Percentiles rank a stretch among this genome's conserved stretches.
Conservation (phyloP, 768 basidiomycete genomes). For the Gyrodon lividus region DNA sequence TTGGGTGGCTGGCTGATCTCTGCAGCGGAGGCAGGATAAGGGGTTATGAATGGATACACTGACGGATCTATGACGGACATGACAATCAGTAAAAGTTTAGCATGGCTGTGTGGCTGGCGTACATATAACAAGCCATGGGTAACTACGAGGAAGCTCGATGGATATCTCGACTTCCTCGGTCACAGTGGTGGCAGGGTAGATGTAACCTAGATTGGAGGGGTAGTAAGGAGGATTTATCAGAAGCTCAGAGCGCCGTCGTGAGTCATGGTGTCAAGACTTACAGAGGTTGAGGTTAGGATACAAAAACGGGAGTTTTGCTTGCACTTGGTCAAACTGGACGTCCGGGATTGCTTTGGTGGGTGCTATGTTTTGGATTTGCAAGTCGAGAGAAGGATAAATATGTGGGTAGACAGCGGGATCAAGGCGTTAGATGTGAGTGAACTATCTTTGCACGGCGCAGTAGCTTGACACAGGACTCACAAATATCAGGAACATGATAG, state of each 20-base stretch:
- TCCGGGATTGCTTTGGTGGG: background rate
- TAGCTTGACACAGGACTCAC: conserved; percentile 7
- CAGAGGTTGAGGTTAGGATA: conserved; percentile 33
- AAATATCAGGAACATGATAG: conserved; percentile 28
- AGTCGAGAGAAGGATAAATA: conserved; percentile 35
- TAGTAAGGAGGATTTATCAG: conserved; percentile 39
- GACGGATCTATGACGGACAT: conserved; percentile 15
- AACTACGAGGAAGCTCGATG: conserved; percentile 17
- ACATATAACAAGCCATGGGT: conserved; percentile 42
- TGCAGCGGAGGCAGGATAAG: conserved; percentile 10
- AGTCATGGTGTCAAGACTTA: conserved; percentile 20
- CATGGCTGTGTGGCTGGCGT: conserved; percentile 7
- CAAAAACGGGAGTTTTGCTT: conserved; percentile 7
- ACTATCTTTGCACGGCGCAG: background rate
- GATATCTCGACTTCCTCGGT: conserved; percentile 3
- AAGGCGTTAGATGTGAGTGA: conserved; percentile 24
- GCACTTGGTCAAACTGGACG: background rate
- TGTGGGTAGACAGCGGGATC: conserved; percentile 43
- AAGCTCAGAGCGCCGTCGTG: background rate
- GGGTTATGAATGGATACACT: conserved; percentile 22
- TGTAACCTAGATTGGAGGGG: conserved; percentile 36
- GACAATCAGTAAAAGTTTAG: background rate
- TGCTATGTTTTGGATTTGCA: conserved; percentile 3
- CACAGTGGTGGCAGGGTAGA: conserved; percentile 31
- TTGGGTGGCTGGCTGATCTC: conserved; percentile 6